Percentiles rank a stretch among this genome's conserved stretches.
These are phyloP conservation scores for Strobilomyces confusus DNA, from an alignment of 768 basidiomycete species.

Conservation along the genomic window DNA sequence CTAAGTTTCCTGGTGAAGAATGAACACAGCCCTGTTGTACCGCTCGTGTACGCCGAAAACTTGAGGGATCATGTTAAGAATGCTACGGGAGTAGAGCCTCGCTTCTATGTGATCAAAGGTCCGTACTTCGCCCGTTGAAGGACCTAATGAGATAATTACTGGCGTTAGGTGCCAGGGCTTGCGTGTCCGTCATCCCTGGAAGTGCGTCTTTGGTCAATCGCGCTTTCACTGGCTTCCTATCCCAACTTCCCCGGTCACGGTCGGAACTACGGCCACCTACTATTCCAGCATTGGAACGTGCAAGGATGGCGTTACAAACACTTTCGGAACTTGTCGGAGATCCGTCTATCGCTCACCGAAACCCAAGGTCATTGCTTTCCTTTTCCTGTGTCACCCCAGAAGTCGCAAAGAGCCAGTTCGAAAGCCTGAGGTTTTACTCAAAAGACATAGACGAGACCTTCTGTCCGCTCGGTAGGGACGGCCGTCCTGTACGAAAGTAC, in stretches of 20 bases:
- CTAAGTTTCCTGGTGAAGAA: constrained; percentile 41
- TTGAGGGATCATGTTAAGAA: constrained; percentile 47
- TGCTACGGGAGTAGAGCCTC: constrained; percentile 42
- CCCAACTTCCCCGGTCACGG: constrained; percentile 45
- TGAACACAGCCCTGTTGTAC: constrained; percentile 51
- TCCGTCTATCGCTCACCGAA: constrained; percentile 42
- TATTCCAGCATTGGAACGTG: constrained; percentile 41
- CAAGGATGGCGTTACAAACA: constrained; percentile 49
- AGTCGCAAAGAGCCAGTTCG: constrained; percentile 47
- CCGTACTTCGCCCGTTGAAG: background rate
- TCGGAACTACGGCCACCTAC: constrained; percentile 44
- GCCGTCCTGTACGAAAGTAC: constrained; percentile 60
- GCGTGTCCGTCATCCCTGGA: constrained; percentile 51
- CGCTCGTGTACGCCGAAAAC: constrained; percentile 53
- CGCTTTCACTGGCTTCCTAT: constrained; percentile 58
- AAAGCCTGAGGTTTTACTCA: constrained; percentile 43
- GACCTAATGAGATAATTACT: background rate
- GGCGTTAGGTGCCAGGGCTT: constrained; percentile 48
- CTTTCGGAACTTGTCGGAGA: constrained; percentile 51
- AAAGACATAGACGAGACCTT: constrained; percentile 46
- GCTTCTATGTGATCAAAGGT: constrained; percentile 64
- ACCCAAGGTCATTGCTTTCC: constrained; percentile 60
- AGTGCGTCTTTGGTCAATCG: constrained; percentile 62
- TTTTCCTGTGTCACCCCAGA: constrained; percentile 61
- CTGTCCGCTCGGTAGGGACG: constrained; percentile 53